phyloP scores from a whole-genome alignment of 371 early-diverging fungal species.

The Saksenaea oblongispora region DNA sequence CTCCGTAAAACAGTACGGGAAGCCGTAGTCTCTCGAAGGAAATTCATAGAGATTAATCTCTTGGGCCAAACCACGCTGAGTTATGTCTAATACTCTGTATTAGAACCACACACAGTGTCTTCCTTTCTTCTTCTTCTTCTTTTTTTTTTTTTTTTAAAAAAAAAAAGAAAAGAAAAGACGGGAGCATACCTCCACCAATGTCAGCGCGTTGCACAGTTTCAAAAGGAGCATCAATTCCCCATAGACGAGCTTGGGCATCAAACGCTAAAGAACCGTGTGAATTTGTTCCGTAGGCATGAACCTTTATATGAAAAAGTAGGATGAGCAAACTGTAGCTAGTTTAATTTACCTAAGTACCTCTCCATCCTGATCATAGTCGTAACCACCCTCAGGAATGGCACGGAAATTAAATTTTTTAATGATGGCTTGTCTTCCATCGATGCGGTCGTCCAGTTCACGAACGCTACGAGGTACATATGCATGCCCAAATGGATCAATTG shows the following conservation, averaged over 20 bases:
- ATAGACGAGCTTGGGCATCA: slow-evolving; percentile 46
- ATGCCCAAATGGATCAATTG: slow-evolving; percentile 43
- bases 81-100: slow-evolving; percentile 13
- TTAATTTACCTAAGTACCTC: slow-evolving; percentile 11
- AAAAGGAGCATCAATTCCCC: slow-evolving; percentile 41
- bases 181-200: slow-evolving; percentile 17
- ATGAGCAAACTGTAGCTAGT: background rate
- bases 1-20: slow-evolving; percentile 46
- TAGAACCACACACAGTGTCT: slow-evolving; percentile 1
- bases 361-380: slow-evolving; percentile 39
- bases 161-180: too few species aligned
- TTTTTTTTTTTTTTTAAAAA: background rate
- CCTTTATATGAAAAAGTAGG: background rate
- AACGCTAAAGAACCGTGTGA: slow-evolving; percentile 38
- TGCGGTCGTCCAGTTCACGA: slow-evolving; percentile 5
- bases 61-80: slow-evolving; percentile 30
- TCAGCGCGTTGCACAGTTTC: slow-evolving; percentile 22
- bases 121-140: background rate
- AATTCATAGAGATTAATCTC: slow-evolving; percentile 43
- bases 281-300: slow-evolving; percentile 40
- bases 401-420: slow-evolving; percentile 47
- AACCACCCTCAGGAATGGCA: slow-evolving; percentile 33
- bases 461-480: slow-evolving; percentile 35
- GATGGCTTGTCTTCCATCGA: slow-evolving; percentile 23
- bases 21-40: slow-evolving; percentile 35